Percentiles rank a stretch among this genome's conserved stretches.
Evolutionary conservation across 495 filamentous ascomycete genomes (phyloP).

Genomic region (Tetracladium setigerum): DNA sequence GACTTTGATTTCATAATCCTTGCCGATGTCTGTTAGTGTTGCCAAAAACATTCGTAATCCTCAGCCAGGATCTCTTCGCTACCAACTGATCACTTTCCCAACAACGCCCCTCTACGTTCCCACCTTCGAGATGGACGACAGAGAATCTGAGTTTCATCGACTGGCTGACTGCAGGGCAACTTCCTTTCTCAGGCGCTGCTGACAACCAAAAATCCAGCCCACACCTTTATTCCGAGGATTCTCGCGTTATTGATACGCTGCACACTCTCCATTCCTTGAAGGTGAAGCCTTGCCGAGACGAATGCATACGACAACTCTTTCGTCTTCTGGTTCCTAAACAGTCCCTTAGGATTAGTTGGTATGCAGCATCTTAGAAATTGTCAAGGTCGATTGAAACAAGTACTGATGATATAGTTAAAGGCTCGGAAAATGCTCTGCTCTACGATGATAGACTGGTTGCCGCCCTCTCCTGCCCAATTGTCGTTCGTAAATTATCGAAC

Average conservation of each 20-base stretch:
- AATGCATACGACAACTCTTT: neutral
- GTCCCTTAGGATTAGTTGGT: neutral
- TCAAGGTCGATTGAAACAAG: neutral
- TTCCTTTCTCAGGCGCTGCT: too few species aligned
- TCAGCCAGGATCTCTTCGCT: too few species aligned
- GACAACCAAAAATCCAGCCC: neutral
- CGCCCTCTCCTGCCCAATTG: neutral
- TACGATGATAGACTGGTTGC: neutral
- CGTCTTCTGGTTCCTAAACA: neutral
- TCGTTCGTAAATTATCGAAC: neutral
- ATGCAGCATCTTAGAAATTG: neutral
- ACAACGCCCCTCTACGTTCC: too few species aligned
- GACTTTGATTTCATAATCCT: too few species aligned
- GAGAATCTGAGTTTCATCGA: too few species aligned
- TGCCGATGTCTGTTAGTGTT: too few species aligned
- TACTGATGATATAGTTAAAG: neutral
- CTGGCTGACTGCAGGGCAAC: too few species aligned
- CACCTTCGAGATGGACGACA: too few species aligned
- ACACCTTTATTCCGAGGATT: neutral
- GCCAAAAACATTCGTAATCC: too few species aligned
- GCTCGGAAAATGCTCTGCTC: neutral
- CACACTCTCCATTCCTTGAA: neutral
- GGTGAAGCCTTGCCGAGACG: neutral
- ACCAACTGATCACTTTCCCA: too few species aligned
- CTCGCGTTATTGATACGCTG: neutral